Evolutionary conservation across 2,329 filamentous ascomycete species (phyloP).

Genomic region (Biscogniauxia marginata): DNA sequence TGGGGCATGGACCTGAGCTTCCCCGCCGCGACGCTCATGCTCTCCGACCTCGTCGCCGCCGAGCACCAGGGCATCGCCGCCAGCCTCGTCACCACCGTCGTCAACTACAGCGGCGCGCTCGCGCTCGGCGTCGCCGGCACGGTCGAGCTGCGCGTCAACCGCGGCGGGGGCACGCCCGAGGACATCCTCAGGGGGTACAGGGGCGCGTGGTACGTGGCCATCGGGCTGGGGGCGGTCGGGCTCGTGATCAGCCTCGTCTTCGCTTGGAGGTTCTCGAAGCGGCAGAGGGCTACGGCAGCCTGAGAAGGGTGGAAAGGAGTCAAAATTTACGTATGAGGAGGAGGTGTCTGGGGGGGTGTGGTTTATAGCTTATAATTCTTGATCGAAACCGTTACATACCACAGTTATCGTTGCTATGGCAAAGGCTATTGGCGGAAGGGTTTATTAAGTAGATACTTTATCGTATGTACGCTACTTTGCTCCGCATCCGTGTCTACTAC

Average conservation of each 20-base stretch:
- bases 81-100: slow-evolving; percentile 53
- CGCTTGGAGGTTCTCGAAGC: slow-evolving; percentile 24
- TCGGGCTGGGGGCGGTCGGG: slow-evolving; percentile 25
- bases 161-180: slow-evolving; percentile 15
- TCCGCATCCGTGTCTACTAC: no score
- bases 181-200: slow-evolving; percentile 27
- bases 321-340: neutral
- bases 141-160: slow-evolving; percentile 24
- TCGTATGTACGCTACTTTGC: neutral
- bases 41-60: slow-evolving; percentile 40
- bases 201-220: slow-evolving; percentile 29
- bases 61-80: slow-evolving; percentile 37
- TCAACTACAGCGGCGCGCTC: slow-evolving; percentile 58
- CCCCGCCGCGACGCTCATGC: slow-evolving; percentile 50
- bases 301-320: neutral
- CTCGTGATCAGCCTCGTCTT: slow-evolving; percentile 25
- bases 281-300: slow-evolving; percentile 3
- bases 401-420: no score
- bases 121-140: slow-evolving; percentile 56
- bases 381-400: no score
- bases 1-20: slow-evolving; percentile 57
- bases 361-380: neutral
- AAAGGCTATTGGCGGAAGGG: neutral
- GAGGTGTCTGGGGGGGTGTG: neutral
- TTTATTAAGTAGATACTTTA: neutral